Conservation (phyloP, 257 asterid genomes). For the Gentiana dahurica region DNA sequence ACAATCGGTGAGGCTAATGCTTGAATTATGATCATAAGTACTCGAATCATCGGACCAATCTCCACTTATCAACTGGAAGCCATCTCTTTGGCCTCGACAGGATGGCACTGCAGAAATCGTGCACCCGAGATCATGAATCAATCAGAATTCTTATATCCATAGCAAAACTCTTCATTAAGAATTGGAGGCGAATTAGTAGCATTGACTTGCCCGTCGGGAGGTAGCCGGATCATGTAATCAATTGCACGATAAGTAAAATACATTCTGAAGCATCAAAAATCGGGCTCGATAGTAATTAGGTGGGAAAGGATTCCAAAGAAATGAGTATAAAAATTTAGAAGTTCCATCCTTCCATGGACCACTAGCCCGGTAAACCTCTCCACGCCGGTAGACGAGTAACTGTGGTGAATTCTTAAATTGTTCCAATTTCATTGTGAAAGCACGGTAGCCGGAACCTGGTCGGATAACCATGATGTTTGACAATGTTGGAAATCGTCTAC, state of each 20-base stretch:
- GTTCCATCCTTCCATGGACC: slow-evolving; percentile 2
- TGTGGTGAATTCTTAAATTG: not conserved
- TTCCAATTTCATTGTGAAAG: too few species aligned
- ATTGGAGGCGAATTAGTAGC: not conserved
- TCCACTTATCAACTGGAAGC: not conserved
- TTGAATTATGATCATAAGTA: too few species aligned
- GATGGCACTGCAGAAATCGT: slow-evolving; percentile 5
- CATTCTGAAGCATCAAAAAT: not conserved
- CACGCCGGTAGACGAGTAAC: slow-evolving; percentile 20
- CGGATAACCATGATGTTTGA: too few species aligned
- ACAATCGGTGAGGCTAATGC: too few species aligned
- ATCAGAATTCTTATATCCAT: slow-evolving; percentile 6
- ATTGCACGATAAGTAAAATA: slow-evolving; percentile 8
- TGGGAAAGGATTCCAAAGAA: not conserved
- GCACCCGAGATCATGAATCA: slow-evolving; percentile 11
- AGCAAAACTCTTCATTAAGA: slow-evolving; percentile 5
- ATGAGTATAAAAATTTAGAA: not conserved
- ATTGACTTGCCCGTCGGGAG: slow-evolving; percentile 2
- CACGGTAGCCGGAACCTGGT: too few species aligned
- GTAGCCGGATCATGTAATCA: slow-evolving; percentile 2
- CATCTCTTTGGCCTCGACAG: slow-evolving; percentile 8
- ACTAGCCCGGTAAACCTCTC: slow-evolving; percentile 18
- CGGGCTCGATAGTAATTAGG: not conserved
- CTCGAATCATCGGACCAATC: too few species aligned
- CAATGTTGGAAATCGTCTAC: too few species aligned